Conservation (phyloP, 352 stramenopile genomes). For the Phytophthora syringae region DNA sequence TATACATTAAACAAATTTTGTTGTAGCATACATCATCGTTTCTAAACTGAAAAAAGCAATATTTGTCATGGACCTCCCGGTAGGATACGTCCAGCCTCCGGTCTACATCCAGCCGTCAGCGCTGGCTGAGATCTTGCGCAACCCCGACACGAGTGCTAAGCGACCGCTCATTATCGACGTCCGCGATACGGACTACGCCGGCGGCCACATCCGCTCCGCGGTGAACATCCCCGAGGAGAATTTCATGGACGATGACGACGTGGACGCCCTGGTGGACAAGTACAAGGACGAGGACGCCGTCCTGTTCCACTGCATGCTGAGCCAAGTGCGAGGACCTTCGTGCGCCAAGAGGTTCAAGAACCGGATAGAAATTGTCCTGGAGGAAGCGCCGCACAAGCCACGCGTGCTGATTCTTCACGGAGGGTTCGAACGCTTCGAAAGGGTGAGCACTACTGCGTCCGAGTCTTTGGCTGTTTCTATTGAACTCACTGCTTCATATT, state of each 20-base stretch:
- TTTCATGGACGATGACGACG: conserved; percentile 84
- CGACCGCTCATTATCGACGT: conserved; percentile 77
- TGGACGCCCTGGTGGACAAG: conserved; percentile 74
- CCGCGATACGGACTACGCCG: conserved; percentile 74
- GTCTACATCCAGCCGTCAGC: conserved; percentile 57
- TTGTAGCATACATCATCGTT: conserved; percentile 11
- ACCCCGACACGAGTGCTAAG: conserved; percentile 25
- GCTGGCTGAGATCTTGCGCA: conserved; percentile 63
- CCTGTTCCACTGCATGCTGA: conserved; percentile 92
- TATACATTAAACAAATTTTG: background rate
- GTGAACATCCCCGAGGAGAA: conserved; percentile 82
- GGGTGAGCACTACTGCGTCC: conserved; percentile 32
- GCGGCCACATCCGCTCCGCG: conserved; percentile 77
- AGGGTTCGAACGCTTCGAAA: conserved; percentile 72
- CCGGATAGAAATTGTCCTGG: conserved; percentile 60
- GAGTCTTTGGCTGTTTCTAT: background rate
- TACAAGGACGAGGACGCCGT: conserved; percentile 70
- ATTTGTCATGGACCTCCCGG: conserved; percentile 25
- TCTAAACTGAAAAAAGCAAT: no score
- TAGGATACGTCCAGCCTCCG: conserved; percentile 45
- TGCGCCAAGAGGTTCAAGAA: conserved; percentile 80
- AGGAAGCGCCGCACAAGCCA: conserved; percentile 53
- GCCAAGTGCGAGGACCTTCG: conserved; percentile 80
- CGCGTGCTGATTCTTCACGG: conserved; percentile 73
- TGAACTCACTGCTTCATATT: conserved; percentile 21